These are phyloP conservation scores for Sungouiozyma intestinalis DNA, from an alignment of 805 yeast genomes.

Conservation along the genomic window DNA sequence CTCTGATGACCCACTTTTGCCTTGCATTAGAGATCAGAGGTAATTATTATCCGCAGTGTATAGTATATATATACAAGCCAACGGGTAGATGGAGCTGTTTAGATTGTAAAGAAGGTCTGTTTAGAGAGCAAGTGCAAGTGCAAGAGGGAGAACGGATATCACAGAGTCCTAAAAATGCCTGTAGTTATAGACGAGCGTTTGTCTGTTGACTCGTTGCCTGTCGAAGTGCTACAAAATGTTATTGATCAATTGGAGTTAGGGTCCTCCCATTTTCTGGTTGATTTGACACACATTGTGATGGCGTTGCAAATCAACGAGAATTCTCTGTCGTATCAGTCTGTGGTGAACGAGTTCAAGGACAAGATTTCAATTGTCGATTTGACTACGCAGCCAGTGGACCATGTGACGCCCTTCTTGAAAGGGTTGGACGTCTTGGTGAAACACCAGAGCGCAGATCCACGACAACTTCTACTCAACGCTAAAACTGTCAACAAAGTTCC, in stretches of 20 bases:
- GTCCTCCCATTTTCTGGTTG: background rate
- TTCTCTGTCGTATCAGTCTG: background rate
- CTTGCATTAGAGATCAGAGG: background rate
- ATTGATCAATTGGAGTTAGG: background rate
- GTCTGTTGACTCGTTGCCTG: background rate
- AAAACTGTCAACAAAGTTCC: too few relatives aligned
- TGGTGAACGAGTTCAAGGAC: background rate
- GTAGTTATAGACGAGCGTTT: background rate
- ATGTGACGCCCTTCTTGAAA: background rate
- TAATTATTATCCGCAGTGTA: too few relatives aligned
- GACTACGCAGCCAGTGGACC: background rate
- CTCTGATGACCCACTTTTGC: background rate
- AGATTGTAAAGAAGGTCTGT: too few relatives aligned
- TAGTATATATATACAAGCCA: too few relatives aligned
- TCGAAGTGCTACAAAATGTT: background rate
- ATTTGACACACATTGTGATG: background rate
- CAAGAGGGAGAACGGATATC: too few relatives aligned
- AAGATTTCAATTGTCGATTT: background rate
- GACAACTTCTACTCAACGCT: background rate
- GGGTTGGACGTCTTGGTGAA: background rate
- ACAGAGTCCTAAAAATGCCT: too few relatives aligned
- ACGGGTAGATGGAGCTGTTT: too few relatives aligned
- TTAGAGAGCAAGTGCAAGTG: too few relatives aligned
- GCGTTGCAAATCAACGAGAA: background rate
- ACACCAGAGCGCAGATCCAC: background rate